Conservation (phyloP, 2,329 filamentous ascomycete genomes). For the Aureobasidium sp. region DNA sequence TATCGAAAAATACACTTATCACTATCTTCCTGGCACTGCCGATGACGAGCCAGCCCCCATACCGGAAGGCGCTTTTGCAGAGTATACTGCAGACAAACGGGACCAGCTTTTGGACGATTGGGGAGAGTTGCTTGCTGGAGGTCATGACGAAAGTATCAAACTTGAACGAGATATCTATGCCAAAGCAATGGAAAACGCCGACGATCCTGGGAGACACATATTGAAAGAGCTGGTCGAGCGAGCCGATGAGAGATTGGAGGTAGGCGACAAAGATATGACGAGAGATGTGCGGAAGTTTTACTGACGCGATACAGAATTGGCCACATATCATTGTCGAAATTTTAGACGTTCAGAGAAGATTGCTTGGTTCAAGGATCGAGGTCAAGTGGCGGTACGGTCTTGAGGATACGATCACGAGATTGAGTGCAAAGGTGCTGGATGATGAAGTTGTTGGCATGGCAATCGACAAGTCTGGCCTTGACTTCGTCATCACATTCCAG, state of each 20-base stretch:
- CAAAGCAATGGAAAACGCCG: not conserved
- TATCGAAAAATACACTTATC: not conserved
- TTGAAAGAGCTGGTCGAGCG: not conserved
- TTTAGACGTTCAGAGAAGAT: not conserved
- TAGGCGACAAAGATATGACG: not conserved
- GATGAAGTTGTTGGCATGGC: not conserved
- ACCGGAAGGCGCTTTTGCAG: too few relatives aligned
- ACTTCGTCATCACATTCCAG: not conserved
- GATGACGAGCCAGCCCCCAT: too few relatives aligned
- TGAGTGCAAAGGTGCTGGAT: not conserved
- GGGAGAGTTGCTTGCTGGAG: not conserved
- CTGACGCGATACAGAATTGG: not conserved
- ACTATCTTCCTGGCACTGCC: not conserved
- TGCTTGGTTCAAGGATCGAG: not conserved
- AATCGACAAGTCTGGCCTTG: not conserved
- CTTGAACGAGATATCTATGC: not conserved
- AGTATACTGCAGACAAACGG: too few relatives aligned
- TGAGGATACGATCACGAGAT: not conserved
- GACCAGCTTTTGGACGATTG: not conserved
- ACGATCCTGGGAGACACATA: not conserved
- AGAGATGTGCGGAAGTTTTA: not conserved
- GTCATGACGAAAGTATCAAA: not conserved
- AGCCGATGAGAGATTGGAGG: not conserved
- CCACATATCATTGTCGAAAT: not conserved
- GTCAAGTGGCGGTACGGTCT: not conserved